A percentile compares a stretch with the other conserved stretches of the same genome.
phyloP scores from a whole-genome alignment of 257 asterid species.

The Plectranthus barbatus region DNA sequence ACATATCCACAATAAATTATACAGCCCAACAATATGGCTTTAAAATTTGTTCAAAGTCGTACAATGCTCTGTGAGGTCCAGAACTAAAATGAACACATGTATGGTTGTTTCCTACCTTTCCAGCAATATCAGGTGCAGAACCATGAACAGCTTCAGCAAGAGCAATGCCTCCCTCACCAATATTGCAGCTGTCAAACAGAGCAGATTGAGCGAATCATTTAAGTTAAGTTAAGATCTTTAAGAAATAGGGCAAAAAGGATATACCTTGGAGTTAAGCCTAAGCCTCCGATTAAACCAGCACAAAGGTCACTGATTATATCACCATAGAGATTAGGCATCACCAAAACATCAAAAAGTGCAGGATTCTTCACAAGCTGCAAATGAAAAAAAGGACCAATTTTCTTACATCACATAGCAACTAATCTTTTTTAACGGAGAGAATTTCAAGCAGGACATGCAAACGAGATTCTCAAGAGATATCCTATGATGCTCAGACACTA shows the following conservation, averaged over 20 bases:
- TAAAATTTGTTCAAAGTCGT: too few relatives aligned
- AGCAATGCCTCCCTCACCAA: conserved; percentile 97
- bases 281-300: conserved; percentile 92
- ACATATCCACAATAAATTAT: too few relatives aligned
- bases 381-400: neutral
- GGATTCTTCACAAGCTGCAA: conserved; percentile 91
- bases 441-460: too few relatives aligned
- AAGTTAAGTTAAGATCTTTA: neutral
- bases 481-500: neutral
- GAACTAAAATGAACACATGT: neutral
- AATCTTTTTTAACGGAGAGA: neutral
- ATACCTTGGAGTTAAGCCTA: conserved; percentile 95
- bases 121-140: conserved; percentile 99
- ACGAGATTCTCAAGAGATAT: neutral
- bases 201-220: neutral
- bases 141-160: conserved; percentile 99
- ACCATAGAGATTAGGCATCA: conserved; percentile 58
- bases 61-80: neutral
- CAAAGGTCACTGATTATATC: conserved; percentile 76
- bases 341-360: conserved; percentile 69
- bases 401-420: neutral
- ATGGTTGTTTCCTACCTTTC: conserved; percentile 51
- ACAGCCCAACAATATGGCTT: neutral
- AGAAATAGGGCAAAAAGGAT: neutral
- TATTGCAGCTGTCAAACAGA: conserved; percentile 51